Evolutionary conservation across 202 grass and related monocot genomes (phyloP), one percentile per base, ranked within the genome.

Genomic region (Panicum virgatum): DNA sequence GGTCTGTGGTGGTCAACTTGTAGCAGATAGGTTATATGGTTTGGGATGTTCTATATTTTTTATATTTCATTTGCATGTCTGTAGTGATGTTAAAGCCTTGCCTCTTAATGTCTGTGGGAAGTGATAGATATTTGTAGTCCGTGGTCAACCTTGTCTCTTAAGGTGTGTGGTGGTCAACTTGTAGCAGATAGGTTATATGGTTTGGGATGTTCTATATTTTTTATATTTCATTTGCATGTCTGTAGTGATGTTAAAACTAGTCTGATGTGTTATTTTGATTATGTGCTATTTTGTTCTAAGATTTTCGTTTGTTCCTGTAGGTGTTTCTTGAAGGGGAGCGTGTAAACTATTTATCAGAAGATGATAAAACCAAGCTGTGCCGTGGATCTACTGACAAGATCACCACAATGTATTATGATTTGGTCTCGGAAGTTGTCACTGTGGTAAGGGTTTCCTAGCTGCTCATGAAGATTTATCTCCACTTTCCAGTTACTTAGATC

Each of bases 381-480:
- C 77, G 56, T 42, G 91, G 85, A 59, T 84, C 87, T 46, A 83
- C 89, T 69, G 85, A 89, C 6, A 96, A 92, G 80, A 99, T 99
- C 47, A 96, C 92, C 9, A 89, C 68, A 61, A 90, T 82, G 82
- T 99, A 96, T 56, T 90, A 92, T 89, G 96, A 96, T 64, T 80
- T 93, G 75, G 92, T 92, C 45, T 89, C 92, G 5, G 92, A 99
- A 85, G 87, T 95, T 78, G 93, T 99, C 50, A 93, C 82, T 69
- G 96, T 94, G 89, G 93, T 98, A 82, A 56, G 46, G 78, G 78
- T 29, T 80, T 52, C 62, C 46, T 71, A 38, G 40, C 43, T 59
- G 2, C 58, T 45, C 82, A 68, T 65, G 43, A 53, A 83, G 53
- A 11, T 66, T 71, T 0, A 0, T 53, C 57, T 80, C 30, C 45